A percentile compares a stretch with the other conserved stretches of the same genome.
phyloP scores from a whole-genome alignment of 768 basidiomycete species.

The Termitomyces sp. region DNA sequence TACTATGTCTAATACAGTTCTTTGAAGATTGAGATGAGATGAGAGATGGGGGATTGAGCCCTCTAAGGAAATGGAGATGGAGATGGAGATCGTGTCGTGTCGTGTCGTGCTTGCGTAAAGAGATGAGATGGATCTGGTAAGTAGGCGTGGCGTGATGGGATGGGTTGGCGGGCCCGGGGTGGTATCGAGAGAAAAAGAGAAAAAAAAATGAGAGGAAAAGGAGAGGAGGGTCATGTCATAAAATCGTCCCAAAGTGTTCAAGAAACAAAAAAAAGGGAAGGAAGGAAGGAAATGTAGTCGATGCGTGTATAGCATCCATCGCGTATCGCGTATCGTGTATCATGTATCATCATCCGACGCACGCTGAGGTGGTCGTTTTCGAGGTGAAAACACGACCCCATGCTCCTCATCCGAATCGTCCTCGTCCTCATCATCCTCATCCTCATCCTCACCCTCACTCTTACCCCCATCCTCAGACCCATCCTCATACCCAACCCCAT shows the following conservation, averaged over 20 bases:
- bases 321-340: neutral
- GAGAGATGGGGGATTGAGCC: neutral
- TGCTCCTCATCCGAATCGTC: slow-evolving; percentile 22
- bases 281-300: neutral
- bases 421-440: slow-evolving; percentile 20
- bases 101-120: neutral
- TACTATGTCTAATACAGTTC: slow-evolving; percentile 24
- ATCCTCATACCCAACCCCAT: slow-evolving; percentile 8
- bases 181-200: neutral
- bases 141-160: neutral
- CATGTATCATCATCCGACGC: neutral
- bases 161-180: neutral
- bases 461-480: slow-evolving; percentile 31
- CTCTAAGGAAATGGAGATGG: neutral
- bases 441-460: slow-evolving; percentile 18
- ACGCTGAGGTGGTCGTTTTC: slow-evolving; percentile 16
- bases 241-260: neutral
- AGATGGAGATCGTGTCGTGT: neutral
- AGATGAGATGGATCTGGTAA: neutral
- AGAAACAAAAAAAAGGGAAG: neutral
- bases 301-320: no score
- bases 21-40: neutral
- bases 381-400: slow-evolving; percentile 32
- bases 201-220: no score
- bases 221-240: neutral